Evolutionary conservation across 164 flowering plant genomes (phyloP).

Genomic region (Vitis riparia): DNA sequence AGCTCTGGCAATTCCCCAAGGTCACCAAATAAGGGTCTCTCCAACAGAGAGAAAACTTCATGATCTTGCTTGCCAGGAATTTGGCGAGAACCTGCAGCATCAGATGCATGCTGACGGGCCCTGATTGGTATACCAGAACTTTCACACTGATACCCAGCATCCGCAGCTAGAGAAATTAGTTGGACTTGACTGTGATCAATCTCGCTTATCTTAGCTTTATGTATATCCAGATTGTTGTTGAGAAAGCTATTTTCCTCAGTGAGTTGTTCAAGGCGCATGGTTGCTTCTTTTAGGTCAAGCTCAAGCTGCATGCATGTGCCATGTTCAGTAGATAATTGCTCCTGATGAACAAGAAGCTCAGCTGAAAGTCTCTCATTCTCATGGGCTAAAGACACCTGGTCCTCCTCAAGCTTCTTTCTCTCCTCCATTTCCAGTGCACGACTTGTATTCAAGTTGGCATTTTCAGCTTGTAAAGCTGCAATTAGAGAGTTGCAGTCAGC

Average conservation of each 20-base stretch:
- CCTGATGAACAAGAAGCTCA: slow-evolving; percentile 44
- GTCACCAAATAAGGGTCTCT: slow-evolving; percentile 17
- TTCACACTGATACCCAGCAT: slow-evolving; percentile 20
- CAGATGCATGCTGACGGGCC: slow-evolving; percentile 8
- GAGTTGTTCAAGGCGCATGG: slow-evolving; percentile 41
- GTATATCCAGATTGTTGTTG: slow-evolving; percentile 39
- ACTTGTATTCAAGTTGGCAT: slow-evolving; percentile 24
- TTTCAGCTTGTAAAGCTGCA: slow-evolving; percentile 33
- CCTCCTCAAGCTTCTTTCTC: slow-evolving; percentile 35
- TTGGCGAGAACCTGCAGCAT: slow-evolving; percentile 18
- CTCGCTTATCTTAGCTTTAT: slow-evolving; percentile 40
- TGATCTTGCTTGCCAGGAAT: slow-evolving; percentile 7
- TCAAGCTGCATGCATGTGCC: slow-evolving; percentile 33
- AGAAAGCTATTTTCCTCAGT: slow-evolving; percentile 54
- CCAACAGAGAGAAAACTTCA: slow-evolving; percentile 14
- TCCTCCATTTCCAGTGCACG: slow-evolving; percentile 25
- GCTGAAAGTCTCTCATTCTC: slow-evolving; percentile 49
- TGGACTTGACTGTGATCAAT: slow-evolving; percentile 21
- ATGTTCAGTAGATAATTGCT: slow-evolving; percentile 30
- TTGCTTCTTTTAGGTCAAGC: slow-evolving; percentile 47
- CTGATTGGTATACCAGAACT: slow-evolving; percentile 11
- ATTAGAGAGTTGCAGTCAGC: slow-evolving; percentile 20
- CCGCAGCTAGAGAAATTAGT: slow-evolving; percentile 18
- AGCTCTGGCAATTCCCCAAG: slow-evolving; percentile 11
- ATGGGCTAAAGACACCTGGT: slow-evolving; percentile 16